Base-by-base conservation (phyloP, 371 early-diverging fungal species). In the Apophysomyces elegans region DNA sequence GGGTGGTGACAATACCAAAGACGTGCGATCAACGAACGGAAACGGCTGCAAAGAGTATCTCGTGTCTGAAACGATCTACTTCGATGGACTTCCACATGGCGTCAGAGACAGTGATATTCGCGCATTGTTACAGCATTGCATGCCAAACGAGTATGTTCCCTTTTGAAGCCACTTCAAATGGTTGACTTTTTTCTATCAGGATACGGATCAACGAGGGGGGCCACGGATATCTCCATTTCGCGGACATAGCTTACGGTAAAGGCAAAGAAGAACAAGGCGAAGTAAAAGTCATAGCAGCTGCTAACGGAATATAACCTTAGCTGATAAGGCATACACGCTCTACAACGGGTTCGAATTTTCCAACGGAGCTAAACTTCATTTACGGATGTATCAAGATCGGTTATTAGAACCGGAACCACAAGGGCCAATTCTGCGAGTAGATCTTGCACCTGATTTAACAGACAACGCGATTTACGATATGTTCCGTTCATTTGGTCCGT, bases 401-500 rank as follows among this genome's bases (percentile, higher is more conserved):
- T 47, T 58, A 16, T 54, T 69, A 32, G 76, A 78, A 56, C 75
- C 71, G 26, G 69, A 73, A 64, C 70, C 79, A 44, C 66, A 57
- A 38, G 72, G 74, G 32, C 58, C 32, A 14, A 44, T 77, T 9
- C 62, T 81, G 18, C 64, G 72, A 37, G 68, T 83, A 46, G 57
- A 71, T 16, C 58, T 83, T 36, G 70, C 74, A 35, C 63, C 56
- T 14, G 64, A 69, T 47, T 72, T 66, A 18, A 73, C 72, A 37
- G 73, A 80, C 37, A 71, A 66, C 45, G 59, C 59, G n/a, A 38
- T 83, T 5, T 78, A 72, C 61, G 66, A 79, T 46, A 18, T 74
- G 5, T 80, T 83, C 56, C 75, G 75, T 57, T 66, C 73, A 1
- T 83, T 64, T 67, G 83, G 83, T 14, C 79, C 83, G n/a, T 62